Evolutionary conservation across 2,329 filamentous ascomycete genomes (phyloP).

Genomic region (Aspergillus sp.): DNA sequence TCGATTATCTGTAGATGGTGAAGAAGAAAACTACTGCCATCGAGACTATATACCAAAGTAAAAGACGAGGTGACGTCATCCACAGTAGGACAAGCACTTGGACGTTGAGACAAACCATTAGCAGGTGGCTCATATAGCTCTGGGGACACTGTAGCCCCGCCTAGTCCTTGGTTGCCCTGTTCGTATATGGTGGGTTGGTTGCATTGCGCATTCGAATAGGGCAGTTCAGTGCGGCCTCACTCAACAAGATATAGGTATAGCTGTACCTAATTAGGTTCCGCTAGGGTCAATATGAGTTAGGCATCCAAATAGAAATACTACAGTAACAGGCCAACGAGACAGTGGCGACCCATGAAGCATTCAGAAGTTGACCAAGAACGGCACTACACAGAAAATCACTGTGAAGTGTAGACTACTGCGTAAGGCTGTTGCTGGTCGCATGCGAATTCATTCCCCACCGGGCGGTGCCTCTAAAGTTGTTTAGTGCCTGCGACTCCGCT

Average conservation of each 20-base stretch:
- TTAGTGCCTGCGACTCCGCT: slow-evolving; percentile 11
- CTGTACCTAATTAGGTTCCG: no score
- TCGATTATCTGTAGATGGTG: not conserved
- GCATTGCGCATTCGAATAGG: no score
- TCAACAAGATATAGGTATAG: no score
- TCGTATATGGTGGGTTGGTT: no score
- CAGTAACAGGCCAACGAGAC: no score
- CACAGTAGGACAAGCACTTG: not conserved
- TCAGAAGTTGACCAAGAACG: not conserved
- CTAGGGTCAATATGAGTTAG: no score
- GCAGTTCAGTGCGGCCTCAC: no score
- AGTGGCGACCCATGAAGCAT: not conserved
- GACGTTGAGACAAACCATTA: not conserved
- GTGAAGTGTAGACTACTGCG: not conserved
- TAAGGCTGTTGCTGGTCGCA: not conserved
- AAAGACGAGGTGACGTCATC: slow-evolving; percentile 3
- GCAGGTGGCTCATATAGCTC: not conserved
- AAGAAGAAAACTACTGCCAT: not conserved
- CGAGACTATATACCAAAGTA: not conserved
- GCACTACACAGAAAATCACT: not conserved
- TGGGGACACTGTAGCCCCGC: not conserved
- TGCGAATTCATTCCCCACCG: slow-evolving; percentile 8
- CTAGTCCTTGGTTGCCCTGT: not conserved
- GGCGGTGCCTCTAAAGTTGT: slow-evolving; percentile 5
- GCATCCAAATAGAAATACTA: no score